A percentile compares a stretch with the other conserved stretches of the same genome.
Evolutionary conservation across 176 grass and related monocot genomes (phyloP).

Genomic region (Hyparrhenia diplandra): DNA sequence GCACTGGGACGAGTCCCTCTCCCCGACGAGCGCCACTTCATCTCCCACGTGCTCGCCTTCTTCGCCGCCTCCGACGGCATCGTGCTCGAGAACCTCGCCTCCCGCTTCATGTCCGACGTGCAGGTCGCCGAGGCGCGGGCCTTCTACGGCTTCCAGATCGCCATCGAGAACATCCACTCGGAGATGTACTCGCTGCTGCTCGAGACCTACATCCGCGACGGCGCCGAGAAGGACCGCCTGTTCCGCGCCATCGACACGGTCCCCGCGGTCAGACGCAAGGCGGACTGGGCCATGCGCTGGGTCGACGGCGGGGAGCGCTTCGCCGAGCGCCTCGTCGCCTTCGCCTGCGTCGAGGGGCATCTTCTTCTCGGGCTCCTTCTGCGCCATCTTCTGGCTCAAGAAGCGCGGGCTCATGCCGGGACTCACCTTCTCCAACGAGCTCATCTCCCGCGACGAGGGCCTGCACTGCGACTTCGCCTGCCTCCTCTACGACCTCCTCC

Average conservation of each 20-base stretch:
- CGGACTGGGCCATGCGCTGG: slow-evolving; percentile 81
- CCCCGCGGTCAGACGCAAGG: slow-evolving; percentile 65
- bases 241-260: slow-evolving; percentile 82
- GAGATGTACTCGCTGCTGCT: slow-evolving; percentile 90
- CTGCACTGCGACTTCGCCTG: slow-evolving; percentile 97
- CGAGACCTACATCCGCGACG: slow-evolving; percentile 81
- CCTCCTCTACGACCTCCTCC: slow-evolving; percentile 74
- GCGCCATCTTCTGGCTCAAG: slow-evolving; percentile 97
- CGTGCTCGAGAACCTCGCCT: slow-evolving; percentile 87
- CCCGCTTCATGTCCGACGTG: slow-evolving; percentile 86
- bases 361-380: slow-evolving; percentile 98
- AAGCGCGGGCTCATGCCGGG: slow-evolving; percentile 92
- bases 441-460: slow-evolving; percentile 96
- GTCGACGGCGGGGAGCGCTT: slow-evolving; percentile 70
- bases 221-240: slow-evolving; percentile 62
- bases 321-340: slow-evolving; percentile 75
- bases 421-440: slow-evolving; percentile 95
- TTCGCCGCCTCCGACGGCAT: slow-evolving; percentile 93
- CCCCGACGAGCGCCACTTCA: slow-evolving; percentile 79
- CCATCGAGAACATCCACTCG: slow-evolving; percentile 98
- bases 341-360: slow-evolving; percentile 88
- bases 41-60: slow-evolving; percentile 96
- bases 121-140: slow-evolving; percentile 79
- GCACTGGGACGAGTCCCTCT: slow-evolving; percentile 62
- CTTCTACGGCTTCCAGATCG: slow-evolving; percentile 96